Evolutionary conservation across 73 alveolate genomes (phyloP).

Genomic region (Stentor coeruleus): DNA sequence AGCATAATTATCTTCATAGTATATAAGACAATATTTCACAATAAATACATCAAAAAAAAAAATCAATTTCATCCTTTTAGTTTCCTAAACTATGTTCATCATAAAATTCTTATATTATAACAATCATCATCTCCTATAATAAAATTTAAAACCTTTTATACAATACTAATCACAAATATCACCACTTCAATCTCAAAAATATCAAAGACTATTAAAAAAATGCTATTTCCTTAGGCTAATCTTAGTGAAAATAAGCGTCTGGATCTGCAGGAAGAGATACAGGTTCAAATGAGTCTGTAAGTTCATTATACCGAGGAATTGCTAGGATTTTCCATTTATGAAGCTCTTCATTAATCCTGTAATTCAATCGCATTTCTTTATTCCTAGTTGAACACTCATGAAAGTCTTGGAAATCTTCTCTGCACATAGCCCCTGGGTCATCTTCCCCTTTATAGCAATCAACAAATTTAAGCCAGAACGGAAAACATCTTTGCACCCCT

Average conservation of each 20-base stretch:
- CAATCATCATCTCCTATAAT: no score
- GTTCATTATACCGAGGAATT: constrained; percentile 16
- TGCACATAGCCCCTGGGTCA: background rate
- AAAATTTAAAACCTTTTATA: no score
- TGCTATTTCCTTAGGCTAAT: no score
- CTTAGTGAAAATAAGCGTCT: constrained; percentile 16
- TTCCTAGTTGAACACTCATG: background rate
- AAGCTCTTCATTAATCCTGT: constrained; percentile 7
- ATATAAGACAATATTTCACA: no score
- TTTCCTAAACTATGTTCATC: no score
- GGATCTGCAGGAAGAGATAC: constrained; percentile 25
- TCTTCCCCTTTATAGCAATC: constrained; percentile 5
- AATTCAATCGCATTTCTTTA: constrained; percentile 4
- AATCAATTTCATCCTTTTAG: no score
- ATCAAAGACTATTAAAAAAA: no score
- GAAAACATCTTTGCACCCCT: constrained; percentile 4
- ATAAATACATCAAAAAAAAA: no score
- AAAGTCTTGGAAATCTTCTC: constrained; percentile 8
- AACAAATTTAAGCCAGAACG: background rate
- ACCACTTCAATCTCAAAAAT: no score
- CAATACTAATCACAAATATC: no score
- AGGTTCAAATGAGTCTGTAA: constrained; percentile 19
- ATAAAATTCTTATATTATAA: no score
- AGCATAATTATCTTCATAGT: no score
- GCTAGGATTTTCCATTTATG: constrained; percentile 23